These are phyloP conservation scores for Moesziomyces sp. DNA, from an alignment of 1,284 basidiomycete species.

Conservation along the genomic window DNA sequence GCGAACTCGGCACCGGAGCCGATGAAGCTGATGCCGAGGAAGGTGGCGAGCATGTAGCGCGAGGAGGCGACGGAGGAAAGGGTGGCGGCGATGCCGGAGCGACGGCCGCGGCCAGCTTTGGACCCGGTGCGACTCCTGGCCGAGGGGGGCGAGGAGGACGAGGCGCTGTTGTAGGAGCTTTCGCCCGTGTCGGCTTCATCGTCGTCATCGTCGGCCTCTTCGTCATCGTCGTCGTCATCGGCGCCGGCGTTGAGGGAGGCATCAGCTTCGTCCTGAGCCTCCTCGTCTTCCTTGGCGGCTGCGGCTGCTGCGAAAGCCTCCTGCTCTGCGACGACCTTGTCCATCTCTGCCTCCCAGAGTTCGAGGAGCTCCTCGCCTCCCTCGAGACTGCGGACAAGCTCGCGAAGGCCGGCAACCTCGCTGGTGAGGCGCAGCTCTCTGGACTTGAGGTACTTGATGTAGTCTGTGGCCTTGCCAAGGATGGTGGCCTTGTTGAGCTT, in stretches of 20 bases:
- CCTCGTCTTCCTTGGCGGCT: conserved; percentile 48
- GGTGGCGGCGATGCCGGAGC: conserved; percentile 20
- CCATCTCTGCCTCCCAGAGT: conserved; percentile 62
- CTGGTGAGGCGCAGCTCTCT: conserved; percentile 58
- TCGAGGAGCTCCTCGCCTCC: conserved; percentile 65
- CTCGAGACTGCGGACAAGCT: conserved; percentile 60
- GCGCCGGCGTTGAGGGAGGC: conserved; percentile 17
- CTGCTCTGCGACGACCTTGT: conserved; percentile 50
- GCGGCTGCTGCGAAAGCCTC: conserved; percentile 34
- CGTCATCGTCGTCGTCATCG: conserved; percentile 57
- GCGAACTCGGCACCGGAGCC: conserved; percentile 52
- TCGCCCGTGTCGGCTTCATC: conserved; percentile 42
- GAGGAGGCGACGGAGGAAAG: conserved; percentile 41
- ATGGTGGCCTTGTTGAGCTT: conserved; percentile 67
- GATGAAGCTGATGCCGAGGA: conserved; percentile 60
- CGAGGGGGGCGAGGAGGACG: conserved; percentile 34
- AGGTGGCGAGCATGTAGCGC: conserved; percentile 63
- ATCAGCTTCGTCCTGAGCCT: conserved; percentile 23
- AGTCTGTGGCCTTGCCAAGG: conserved; percentile 65
- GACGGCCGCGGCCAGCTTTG: conserved; percentile 17
- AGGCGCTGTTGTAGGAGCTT: conserved; percentile 30
- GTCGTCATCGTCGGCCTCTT: conserved; percentile 53
- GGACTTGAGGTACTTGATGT: conserved; percentile 65
- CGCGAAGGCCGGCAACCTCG: conserved; percentile 58
- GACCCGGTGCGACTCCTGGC: conserved; percentile 26